Evolutionary conservation across 768 basidiomycete species (phyloP), one percentile per base, ranked within the genome.

Genomic region (Phaffia tasmanica): DNA sequence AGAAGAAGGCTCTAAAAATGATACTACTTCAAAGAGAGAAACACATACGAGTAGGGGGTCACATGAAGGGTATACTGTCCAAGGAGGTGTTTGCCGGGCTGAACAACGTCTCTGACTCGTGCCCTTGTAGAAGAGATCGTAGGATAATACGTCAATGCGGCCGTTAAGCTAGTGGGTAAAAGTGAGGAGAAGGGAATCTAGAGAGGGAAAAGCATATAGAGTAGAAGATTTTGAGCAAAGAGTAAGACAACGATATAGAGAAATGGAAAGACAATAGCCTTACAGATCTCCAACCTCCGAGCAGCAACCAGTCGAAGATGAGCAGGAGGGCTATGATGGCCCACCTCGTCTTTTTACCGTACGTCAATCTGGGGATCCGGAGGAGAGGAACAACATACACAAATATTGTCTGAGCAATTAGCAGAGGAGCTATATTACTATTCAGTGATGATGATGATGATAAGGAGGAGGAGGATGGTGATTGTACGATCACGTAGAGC

Each of bases 1-100:
- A 57, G 46, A 48, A 16, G 48, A n/a, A 42, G 30, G 42, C 47
- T 27, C 32, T 32, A 27, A 16, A 16, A 47, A 57, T 60, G 18
- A 48, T 18, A 7, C 15, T 27, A 32, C 29, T 42, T 19, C 62
- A 32, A 15, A 11, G 25, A 2, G 29, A 23, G 3, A 42, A 0
- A 29, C 19, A 62, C 74, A 53, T 61, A 78, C 79, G 76, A 89
- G 72, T 89, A 90, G 14, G 92, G 92, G 0, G 90, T 89, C 82
- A 93, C 86, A 70, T 87, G 84, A 61, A 98, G 86, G 0, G 89
- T 92, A 73, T 93, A 89, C 75, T 91, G 86, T 46, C 93, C 93
- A 6, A 74, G 72, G 15, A 81, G 72, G 72, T 78, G 77, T 18
- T 65, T 51, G 57, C 70, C 68, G 27, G 71, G 70, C 25, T 72